Base-by-base conservation (phyloP, 768 basidiomycete species). In the Termitomyces sp. region DNA sequence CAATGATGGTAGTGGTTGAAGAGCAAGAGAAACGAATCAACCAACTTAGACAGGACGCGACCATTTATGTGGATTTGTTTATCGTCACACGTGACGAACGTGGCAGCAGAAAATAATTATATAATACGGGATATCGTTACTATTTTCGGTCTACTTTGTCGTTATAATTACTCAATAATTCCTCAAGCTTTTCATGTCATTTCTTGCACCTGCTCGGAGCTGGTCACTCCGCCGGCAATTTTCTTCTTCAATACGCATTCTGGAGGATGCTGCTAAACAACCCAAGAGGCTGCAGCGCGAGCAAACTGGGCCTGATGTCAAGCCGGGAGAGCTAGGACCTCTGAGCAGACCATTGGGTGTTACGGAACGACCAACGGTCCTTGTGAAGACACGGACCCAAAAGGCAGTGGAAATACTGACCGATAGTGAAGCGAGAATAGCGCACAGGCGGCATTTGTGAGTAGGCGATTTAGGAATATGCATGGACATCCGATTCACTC, bases 261-360 rank as follows among this genome's bases (percentile, higher is more conserved):
- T 57, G 13, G 36, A 62, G n/a, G 58, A 58, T 51, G 37, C 11
- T 39, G 44, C 5, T 34, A 61, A 24, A 18, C 48, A 24, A 44
- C 44, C 33, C 48, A 48, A 33, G 24, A 53, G 15, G 6, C 51
- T 58, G 6, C 45, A 64, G 34, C 45, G 58, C 60, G 62, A 66
- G 30, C 46, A 59, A 57, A 57, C 64, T 62, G 58, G 55, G 3
- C 53, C 67, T 3, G 59, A 62, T 24, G 62, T 59, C 5, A 68
- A 67, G 51, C 57, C 61, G 24, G 57, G 61, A 34, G 66, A 65
- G 6, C 58, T 81, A 33, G 70, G 69, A 41, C 71, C 74, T 27
- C 72, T 91, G 31, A 78, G 75, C 57, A 74, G 89, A 22, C 92
- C 95, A 9, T 75, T 95, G 11, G 95, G 95, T n/a, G 81, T 95